These are phyloP conservation scores for Hypomontagnella monticulosa DNA, from an alignment of 495 filamentous ascomycete genomes.

Conservation along the genomic window DNA sequence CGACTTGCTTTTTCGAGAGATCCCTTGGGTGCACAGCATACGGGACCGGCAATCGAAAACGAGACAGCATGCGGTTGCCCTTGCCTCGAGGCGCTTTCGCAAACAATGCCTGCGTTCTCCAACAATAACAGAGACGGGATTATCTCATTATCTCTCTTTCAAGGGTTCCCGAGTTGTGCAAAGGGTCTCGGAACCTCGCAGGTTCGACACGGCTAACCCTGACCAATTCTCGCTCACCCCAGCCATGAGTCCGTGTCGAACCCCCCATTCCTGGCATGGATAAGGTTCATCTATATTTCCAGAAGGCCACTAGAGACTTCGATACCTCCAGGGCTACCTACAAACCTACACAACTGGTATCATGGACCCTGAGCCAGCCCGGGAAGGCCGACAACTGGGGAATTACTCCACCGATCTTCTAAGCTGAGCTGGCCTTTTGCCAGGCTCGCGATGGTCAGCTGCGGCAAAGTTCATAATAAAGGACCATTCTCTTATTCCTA, in stretches of 20 bases:
- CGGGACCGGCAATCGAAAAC: too few relatives aligned
- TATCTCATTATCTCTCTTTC: not conserved
- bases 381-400: conserved; percentile 19
- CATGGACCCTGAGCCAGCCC: conserved; percentile 3
- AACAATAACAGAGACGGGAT: not conserved
- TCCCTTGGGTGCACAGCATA: too few relatives aligned
- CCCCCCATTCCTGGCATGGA: conserved; percentile 2
- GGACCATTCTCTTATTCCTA: not conserved
- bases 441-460: not conserved
- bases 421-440: conserved; percentile 5
- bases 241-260: conserved; percentile 7
- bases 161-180: conserved; percentile 9
- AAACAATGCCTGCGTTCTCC: not conserved
- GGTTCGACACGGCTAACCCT: conserved; percentile 24
- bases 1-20: too few relatives aligned
- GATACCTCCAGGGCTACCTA: too few relatives aligned
- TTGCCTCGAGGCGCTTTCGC: too few relatives aligned
- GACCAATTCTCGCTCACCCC: conserved; percentile 11
- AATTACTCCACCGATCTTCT: conserved; percentile 27
- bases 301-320: not conserved
- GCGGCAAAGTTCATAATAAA: not conserved
- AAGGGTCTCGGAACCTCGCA: conserved; percentile 21
- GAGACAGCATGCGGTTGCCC: too few relatives aligned
- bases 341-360: not conserved
- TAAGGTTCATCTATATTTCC: not conserved